Evolutionary conservation across 768 basidiomycete species (phyloP).

Genomic region (Lactifluus echinatus): DNA sequence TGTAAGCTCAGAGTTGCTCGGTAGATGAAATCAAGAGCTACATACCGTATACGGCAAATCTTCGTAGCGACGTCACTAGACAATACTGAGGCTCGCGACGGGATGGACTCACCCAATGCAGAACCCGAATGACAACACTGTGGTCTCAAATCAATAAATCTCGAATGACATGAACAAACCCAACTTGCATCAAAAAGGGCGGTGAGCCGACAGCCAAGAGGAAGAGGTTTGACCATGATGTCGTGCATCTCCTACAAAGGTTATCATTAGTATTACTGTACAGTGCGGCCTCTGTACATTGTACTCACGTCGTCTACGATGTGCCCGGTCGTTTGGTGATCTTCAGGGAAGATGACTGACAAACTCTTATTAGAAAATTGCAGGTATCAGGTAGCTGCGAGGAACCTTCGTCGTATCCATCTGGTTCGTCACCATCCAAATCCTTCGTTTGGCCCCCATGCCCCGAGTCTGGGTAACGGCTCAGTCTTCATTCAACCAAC

Average conservation of each 20-base stretch:
- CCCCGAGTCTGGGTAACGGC: constrained; percentile 57
- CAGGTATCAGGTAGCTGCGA: background rate
- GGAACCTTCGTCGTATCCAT: constrained; percentile 72
- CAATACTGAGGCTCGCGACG: background rate
- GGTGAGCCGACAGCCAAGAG: constrained; percentile 60
- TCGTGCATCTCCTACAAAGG: constrained; percentile 32
- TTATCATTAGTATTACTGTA: background rate
- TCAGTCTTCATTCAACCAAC: background rate
- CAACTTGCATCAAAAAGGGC: constrained; percentile 45
- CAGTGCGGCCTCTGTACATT: background rate
- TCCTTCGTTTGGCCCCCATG: constrained; percentile 92
- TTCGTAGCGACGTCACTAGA: constrained; percentile 8
- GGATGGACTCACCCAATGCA: constrained; percentile 30
- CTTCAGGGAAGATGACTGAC: constrained; percentile 80
- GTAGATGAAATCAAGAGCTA: background rate
- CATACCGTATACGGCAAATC: constrained; percentile 32
- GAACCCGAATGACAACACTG: constrained; percentile 43
- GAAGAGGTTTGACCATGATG: constrained; percentile 46
- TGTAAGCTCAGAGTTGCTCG: background rate
- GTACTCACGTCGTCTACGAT: constrained; percentile 66
- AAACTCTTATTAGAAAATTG: background rate
- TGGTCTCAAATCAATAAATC: constrained; percentile 8
- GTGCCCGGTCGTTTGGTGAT: constrained; percentile 65
- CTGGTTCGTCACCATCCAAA: constrained; percentile 64
- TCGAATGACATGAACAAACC: background rate